These are phyloP conservation scores for Xylaria grammica DNA, from an alignment of 495 filamentous ascomycete species.

Conservation along the genomic window DNA sequence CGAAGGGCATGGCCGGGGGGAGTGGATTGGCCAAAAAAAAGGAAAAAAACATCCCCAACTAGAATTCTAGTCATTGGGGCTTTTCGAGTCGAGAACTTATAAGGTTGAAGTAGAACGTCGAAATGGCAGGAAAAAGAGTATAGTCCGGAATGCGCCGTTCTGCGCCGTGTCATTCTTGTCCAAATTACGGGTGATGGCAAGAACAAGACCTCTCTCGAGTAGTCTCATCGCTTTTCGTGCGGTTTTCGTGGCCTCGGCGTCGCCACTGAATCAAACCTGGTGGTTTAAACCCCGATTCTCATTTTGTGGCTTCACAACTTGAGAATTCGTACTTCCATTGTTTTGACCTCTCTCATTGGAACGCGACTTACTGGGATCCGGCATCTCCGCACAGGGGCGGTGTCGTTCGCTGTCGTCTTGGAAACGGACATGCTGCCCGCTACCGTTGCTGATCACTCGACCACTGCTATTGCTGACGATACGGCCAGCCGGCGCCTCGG, in stretches of 20 bases:
- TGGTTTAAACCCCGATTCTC: background rate
- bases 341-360: background rate
- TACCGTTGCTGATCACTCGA: slow-evolving; percentile 7
- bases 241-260: background rate
- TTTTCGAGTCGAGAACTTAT: background rate
- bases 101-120: background rate
- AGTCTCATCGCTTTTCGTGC: too few species aligned
- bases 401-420: background rate
- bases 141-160: background rate
- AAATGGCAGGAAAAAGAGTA: background rate
- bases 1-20: too few species aligned
- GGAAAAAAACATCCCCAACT: too few species aligned
- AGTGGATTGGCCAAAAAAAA: too few species aligned
- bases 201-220: background rate
- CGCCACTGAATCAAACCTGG: background rate
- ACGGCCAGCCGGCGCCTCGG: background rate
- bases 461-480: background rate
- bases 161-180: background rate
- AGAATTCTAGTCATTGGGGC: slow-evolving; percentile 2
- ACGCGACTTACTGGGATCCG: background rate
- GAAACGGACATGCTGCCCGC: slow-evolving; percentile 18
- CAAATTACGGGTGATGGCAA: background rate
- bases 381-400: background rate
- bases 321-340: background rate
- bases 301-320: background rate